A percentile compares a stretch with the other conserved stretches of the same genome.
phyloP scores from a whole-genome alignment of 75 land plant genomes.

The Isoetes taiwanensis region DNA sequence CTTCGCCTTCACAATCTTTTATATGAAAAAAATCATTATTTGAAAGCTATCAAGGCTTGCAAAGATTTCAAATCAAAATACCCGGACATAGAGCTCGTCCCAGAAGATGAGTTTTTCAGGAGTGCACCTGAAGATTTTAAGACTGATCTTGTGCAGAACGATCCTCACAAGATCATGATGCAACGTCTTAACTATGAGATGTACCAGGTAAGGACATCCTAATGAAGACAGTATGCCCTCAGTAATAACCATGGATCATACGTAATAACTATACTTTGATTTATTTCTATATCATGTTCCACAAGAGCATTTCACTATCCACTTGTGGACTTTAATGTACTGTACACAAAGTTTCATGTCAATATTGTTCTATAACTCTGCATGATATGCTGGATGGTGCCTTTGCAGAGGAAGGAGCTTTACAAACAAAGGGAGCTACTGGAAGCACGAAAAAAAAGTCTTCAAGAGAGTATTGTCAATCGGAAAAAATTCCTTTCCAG shows the following conservation, averaged over 20 bases:
- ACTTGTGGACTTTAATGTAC: too few species aligned
- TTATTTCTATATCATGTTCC: too few species aligned
- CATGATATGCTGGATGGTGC: background rate
- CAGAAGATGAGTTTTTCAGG: conserved; percentile 71
- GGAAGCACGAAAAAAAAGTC: conserved; percentile 60
- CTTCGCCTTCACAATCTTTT: conserved; percentile 89
- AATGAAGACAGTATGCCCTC: background rate
- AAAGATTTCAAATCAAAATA: conserved; percentile 91
- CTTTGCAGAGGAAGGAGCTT: conserved; percentile 65
- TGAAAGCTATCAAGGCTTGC: conserved; percentile 91
- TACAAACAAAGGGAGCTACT: conserved; percentile 69
- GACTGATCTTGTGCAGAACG: conserved; percentile 30
- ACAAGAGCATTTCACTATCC: too few species aligned
- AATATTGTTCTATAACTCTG: too few species aligned
- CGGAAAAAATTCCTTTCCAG: conserved; percentile 82
- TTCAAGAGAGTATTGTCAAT: conserved; percentile 55
- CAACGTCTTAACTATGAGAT: conserved; percentile 91
- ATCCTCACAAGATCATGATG: conserved; percentile 72
- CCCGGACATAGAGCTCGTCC: conserved; percentile 86
- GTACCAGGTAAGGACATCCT: conserved; percentile 40
- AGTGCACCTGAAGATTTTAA: conserved; percentile 69
- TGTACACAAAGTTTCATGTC: too few species aligned
- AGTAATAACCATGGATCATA: background rate
- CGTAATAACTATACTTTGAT: too few species aligned
- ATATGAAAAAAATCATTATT: conserved; percentile 88